These are phyloP conservation scores for Fonsecaea monophora DNA, from an alignment of 2,329 filamentous ascomycete genomes.

Conservation along the genomic window DNA sequence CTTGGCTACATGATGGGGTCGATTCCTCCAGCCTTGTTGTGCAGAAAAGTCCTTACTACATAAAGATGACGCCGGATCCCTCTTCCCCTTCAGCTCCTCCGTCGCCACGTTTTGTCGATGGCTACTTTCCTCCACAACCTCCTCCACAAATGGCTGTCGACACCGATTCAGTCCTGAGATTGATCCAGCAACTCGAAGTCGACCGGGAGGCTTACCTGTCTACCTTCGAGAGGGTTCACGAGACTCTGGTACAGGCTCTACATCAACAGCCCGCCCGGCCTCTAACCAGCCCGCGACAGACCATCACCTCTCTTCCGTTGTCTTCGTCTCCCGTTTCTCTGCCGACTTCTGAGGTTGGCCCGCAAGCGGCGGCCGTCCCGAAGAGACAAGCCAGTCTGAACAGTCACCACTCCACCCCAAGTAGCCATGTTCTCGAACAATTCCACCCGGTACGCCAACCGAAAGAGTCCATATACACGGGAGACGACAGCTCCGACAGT, in stretches of 20 bases:
- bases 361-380: background rate
- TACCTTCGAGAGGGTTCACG: constrained; percentile 38
- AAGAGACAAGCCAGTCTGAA: constrained; percentile 9
- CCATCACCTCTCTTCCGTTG: constrained; percentile 7
- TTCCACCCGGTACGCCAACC: constrained; percentile 25
- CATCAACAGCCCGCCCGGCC: constrained; percentile 16
- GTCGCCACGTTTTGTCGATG: constrained; percentile 26
- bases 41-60: constrained; percentile 7
- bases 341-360: constrained; percentile 7
- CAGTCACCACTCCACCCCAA: constrained; percentile 20
- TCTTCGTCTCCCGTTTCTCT: constrained; percentile 23
- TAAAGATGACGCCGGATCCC: constrained; percentile 28
- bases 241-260: constrained; percentile 37
- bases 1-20: constrained; percentile 25
- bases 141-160: constrained; percentile 38
- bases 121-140: constrained; percentile 28
- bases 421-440: constrained; percentile 25
- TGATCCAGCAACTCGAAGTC: constrained; percentile 39
- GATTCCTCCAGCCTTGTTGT: constrained; percentile 20
- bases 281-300: constrained; percentile 4
- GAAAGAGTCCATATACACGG: constrained; percentile 40
- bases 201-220: constrained; percentile 38
- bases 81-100: constrained; percentile 12
- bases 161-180: constrained; percentile 31
- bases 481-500: constrained; percentile 46